phyloP scores from a whole-genome alignment of 257 asterid species.

The Solanum infundibuliforme region DNA sequence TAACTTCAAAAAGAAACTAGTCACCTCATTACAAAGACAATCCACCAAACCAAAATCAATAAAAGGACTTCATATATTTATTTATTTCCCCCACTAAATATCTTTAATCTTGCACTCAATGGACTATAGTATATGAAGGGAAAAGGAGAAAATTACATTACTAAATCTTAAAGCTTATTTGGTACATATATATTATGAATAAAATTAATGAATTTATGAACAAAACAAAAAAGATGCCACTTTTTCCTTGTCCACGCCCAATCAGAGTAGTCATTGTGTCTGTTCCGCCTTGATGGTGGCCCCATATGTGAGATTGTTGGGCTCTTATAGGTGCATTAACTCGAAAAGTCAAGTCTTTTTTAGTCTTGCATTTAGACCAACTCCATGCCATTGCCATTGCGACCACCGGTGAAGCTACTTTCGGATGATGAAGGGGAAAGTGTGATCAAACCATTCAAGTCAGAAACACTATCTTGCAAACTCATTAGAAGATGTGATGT shows the following conservation, averaged over 20 bases:
- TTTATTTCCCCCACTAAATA: background rate
- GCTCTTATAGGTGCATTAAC: background rate
- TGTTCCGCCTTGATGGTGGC: background rate
- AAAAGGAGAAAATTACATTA: background rate
- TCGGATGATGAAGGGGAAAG: constrained; percentile 65
- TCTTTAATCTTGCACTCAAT: background rate
- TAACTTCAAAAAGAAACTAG: constrained; percentile 25
- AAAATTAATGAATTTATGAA: constrained; percentile 23
- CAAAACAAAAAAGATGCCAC: background rate
- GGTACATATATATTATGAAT: background rate
- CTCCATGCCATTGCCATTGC: constrained; percentile 8
- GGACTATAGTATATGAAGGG: background rate
- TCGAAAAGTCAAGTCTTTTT: background rate
- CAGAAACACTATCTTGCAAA: constrained; percentile 72
- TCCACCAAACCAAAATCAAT: constrained; percentile 7
- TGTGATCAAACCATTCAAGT: constrained; percentile 54
- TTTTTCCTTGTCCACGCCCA: background rate
- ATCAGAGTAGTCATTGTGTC: background rate
- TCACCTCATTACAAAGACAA: constrained; percentile 3
- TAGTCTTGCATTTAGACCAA: constrained; percentile 15
- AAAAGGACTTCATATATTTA: constrained; percentile 10
- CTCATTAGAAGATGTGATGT: constrained; percentile 53
- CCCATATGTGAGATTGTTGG: background rate
- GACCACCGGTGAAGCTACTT: constrained; percentile 30
- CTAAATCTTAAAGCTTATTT: background rate